Percentiles rank a stretch among this genome's conserved stretches.
Evolutionary conservation across 805 yeast species (phyloP).

Genomic region (Candida sphagnicola): DNA sequence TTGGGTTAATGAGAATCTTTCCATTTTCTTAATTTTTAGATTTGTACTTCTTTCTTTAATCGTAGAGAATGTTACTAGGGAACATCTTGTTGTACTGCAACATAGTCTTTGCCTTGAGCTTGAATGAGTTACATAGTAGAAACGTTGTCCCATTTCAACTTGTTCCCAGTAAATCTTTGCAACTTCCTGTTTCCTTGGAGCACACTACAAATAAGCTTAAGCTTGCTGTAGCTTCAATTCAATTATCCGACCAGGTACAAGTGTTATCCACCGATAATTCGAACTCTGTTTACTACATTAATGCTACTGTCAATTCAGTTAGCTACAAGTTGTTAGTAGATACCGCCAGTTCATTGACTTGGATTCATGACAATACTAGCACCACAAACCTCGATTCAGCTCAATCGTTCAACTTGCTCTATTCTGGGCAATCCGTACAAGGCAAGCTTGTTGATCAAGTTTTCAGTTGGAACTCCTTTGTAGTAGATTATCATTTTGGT

Average conservation of each 20-base stretch:
- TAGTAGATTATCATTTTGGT: background rate
- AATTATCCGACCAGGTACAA: conserved; percentile 11
- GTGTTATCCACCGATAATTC: conserved; percentile 17
- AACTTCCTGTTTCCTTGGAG: too few species aligned
- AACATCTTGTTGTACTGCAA: background rate
- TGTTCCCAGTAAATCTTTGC: too few species aligned
- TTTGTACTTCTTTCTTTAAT: too few species aligned
- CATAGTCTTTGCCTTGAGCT: too few species aligned
- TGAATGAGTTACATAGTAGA: too few species aligned
- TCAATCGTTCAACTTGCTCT: conserved; percentile 31
- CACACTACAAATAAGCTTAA: too few species aligned
- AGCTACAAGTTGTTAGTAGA: conserved; percentile 46
- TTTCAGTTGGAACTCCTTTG: background rate
- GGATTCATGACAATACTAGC: conserved; percentile 48
- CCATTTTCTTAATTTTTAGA: too few species aligned
- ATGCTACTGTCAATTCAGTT: conserved; percentile 15
- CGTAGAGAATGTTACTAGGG: background rate
- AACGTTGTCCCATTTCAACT: too few species aligned
- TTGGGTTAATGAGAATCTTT: too few species aligned
- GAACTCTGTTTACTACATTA: conserved; percentile 17
- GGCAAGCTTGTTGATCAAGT: conserved; percentile 39
- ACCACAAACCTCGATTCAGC: background rate
- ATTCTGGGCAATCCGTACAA: conserved; percentile 50
- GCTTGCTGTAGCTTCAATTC: too few species aligned
- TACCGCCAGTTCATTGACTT: conserved; percentile 61